Percentiles rank a stretch among this genome's conserved stretches.
These are phyloP conservation scores for Fusarium sp. DNA, from an alignment of 2,329 filamentous ascomycete species.

Conservation along the genomic window DNA sequence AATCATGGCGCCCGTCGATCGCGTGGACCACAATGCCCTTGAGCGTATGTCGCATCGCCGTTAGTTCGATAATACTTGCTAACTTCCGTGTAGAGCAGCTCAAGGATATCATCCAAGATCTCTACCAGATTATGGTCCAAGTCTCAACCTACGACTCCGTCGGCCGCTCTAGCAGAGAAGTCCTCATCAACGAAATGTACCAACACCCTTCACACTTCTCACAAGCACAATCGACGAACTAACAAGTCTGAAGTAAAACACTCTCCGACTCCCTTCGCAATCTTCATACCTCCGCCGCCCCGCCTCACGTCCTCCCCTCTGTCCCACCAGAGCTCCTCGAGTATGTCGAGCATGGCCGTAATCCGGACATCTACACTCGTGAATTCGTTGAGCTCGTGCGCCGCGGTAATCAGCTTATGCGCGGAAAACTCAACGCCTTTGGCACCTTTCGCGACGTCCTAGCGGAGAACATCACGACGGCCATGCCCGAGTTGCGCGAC, in stretches of 20 bases:
- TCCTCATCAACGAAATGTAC: slow-evolving; percentile 69
- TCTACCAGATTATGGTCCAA: slow-evolving; percentile 76
- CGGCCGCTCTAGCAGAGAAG: slow-evolving; percentile 67
- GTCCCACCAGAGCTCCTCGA: slow-evolving; percentile 75
- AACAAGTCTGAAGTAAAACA: slow-evolving; percentile 54
- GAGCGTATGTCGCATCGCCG: slow-evolving; percentile 54
- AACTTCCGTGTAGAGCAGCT: slow-evolving; percentile 64
- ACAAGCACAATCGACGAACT: slow-evolving; percentile 3
- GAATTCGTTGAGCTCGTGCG: slow-evolving; percentile 80
- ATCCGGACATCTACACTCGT: slow-evolving; percentile 81
- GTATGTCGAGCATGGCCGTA: slow-evolving; percentile 80
- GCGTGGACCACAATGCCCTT: slow-evolving; percentile 56
- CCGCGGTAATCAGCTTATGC: slow-evolving; percentile 76
- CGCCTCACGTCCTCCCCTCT: slow-evolving; percentile 62
- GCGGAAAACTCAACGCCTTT: slow-evolving; percentile 76
- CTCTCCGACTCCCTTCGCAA: slow-evolving; percentile 59
- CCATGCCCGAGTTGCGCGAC: slow-evolving; percentile 71
- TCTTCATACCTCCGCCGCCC: slow-evolving; percentile 59
- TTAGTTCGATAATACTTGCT: slow-evolving; percentile 6
- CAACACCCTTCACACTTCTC: neutral
- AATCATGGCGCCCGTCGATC: slow-evolving; percentile 61
- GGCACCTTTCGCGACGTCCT: slow-evolving; percentile 73
- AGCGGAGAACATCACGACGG: slow-evolving; percentile 69
- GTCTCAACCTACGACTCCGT: slow-evolving; percentile 72
- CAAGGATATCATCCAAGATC: slow-evolving; percentile 74